Percentiles rank a stretch among this genome's conserved stretches.
Evolutionary conservation across 352 stramenopile species (phyloP).

Genomic region (Phytopythium aichiense): DNA sequence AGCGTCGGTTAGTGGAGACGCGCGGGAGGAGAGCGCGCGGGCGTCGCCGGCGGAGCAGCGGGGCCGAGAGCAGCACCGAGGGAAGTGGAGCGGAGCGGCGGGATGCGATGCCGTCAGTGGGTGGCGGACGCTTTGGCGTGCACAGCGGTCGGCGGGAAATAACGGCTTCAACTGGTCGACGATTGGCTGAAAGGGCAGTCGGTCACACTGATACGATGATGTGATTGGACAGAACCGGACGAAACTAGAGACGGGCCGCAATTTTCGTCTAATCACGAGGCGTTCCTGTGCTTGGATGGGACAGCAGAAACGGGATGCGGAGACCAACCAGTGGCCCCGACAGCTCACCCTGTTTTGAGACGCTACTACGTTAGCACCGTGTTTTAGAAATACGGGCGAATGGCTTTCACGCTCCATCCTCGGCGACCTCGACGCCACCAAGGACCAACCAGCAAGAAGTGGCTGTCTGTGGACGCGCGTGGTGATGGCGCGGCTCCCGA

Average conservation of each 20-base stretch:
- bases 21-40: neutral
- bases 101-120: neutral
- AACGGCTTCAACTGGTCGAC: neutral
- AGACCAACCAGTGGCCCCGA: too few relatives aligned
- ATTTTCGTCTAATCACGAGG: conserved; percentile 2
- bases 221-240: neutral
- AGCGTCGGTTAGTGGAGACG: neutral
- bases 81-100: neutral
- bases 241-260: neutral
- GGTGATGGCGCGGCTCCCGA: conserved; percentile 73
- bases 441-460: too few relatives aligned
- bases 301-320: neutral
- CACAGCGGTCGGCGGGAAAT: neutral
- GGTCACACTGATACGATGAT: neutral
- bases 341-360: too few relatives aligned
- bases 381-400: too few relatives aligned
- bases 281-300: neutral
- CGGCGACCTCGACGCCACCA: neutral
- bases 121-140: neutral
- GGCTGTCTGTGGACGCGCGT: neutral
- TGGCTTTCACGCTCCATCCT: too few relatives aligned
- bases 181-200: neutral
- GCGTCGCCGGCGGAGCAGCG: neutral
- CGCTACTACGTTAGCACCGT: too few relatives aligned
- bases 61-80: neutral